Base-by-base conservation (phyloP, 768 basidiomycete genomes). In the Kwoniella bestiolae region DNA sequence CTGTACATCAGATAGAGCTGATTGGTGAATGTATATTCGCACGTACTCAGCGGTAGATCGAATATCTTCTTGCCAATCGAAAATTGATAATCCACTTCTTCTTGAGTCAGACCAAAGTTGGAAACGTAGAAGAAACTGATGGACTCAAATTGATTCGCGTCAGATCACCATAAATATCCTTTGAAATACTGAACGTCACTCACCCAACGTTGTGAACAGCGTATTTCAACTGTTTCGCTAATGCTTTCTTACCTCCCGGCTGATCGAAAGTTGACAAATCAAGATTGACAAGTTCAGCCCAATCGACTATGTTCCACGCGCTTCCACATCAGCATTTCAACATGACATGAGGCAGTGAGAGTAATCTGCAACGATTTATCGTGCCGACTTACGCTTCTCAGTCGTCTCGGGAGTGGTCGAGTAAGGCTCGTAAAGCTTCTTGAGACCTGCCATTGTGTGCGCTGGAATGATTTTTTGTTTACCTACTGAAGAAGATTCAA, bases 111-210 rank as follows among this genome's bases (percentile, higher is more conserved):
- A 65, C 82, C 83, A 69, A 84, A 84, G 75, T 83, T 83, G 78
- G 83, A 83, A 38, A 84, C 82, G 68, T 84, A 84, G 80, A 83
- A 84, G 73, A 83, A 83, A 3, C 83, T 83, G n/a, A 56, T 83
- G 78, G 68, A 80, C 52, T 16, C 35, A 31, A 29, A 29, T 3
- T 21, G 29, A 28, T 12, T 16, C 11, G 25, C 11, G 29, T 21
- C 29, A 21, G 29, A 7, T 53, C 47, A 49, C 16, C 18, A 9
- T 21, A 12, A 21, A 21, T 49, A 18, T 49, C 11, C n/a, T 26
- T 49, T 3, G 21, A 21, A 21, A 11, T 16, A 38, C 12, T 12
- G 35, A 38, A 38, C 11, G 35, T 26, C 18, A 25, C 52, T 34
- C 21, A 53, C 52, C 52, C 52, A 28, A 53, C 52, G 52, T 53